A percentile compares a stretch with the other conserved stretches of the same genome.
These are phyloP conservation scores for Penicillium salamii DNA, from an alignment of 495 filamentous ascomycete species.

Conservation along the genomic window DNA sequence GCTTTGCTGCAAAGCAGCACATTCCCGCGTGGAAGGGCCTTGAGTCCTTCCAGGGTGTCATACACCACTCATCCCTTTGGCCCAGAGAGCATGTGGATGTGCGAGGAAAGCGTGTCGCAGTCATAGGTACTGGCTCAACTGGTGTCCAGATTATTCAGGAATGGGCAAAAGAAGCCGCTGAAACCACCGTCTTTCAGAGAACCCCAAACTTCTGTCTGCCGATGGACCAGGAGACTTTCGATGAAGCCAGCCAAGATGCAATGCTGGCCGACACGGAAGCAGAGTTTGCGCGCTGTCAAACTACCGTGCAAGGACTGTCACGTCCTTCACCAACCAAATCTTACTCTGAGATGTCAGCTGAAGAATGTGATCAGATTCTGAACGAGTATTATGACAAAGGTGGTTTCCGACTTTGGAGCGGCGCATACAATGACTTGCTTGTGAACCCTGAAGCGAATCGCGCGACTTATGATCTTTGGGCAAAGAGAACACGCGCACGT, in stretches of 20 bases:
- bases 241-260: conserved; percentile 25
- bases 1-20: conserved; percentile 32
- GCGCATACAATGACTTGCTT: conserved; percentile 52
- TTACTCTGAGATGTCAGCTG: no score
- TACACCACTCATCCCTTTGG: conserved; percentile 61
- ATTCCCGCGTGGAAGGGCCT: conserved; percentile 51
- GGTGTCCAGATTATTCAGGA: conserved; percentile 58
- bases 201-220: conserved; percentile 54
- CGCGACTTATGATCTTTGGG: conserved; percentile 56
- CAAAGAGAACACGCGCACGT: conserved; percentile 46
- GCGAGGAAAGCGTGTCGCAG: conserved; percentile 46
- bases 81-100: conserved; percentile 48
- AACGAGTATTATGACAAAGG: conserved; percentile 23
- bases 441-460: conserved; percentile 46
- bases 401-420: conserved; percentile 52
- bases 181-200: conserved; percentile 50
- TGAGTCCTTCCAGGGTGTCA: conserved; percentile 48
- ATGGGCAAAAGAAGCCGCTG: conserved; percentile 35
- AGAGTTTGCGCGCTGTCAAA: not conserved
- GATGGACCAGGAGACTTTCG: conserved; percentile 25
- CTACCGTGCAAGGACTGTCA: not conserved
- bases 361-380: not conserved
- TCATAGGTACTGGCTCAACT: conserved; percentile 60
- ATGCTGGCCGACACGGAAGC: conserved; percentile 2
- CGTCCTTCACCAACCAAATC: no score